Evolutionary conservation across 192 early-diverging fungal species (phyloP).

Genomic region (Mortierella alpina): DNA sequence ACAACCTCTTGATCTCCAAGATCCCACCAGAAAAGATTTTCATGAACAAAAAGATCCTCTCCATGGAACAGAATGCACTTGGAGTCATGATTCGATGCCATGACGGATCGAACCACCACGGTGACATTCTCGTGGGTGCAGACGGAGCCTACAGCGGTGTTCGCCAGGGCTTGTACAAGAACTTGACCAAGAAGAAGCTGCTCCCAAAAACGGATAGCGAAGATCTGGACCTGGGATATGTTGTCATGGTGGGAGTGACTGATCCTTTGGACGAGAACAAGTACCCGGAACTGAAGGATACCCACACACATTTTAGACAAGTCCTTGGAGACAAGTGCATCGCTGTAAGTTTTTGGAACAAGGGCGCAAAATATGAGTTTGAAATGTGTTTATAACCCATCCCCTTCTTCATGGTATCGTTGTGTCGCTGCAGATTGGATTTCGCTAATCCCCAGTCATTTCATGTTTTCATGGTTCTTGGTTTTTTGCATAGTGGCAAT

Average conservation of each 20-base stretch:
- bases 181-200: neutral
- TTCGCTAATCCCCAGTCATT: too few species aligned
- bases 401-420: neutral
- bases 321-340: neutral
- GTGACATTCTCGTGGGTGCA: slow-evolving; percentile 17
- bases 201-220: neutral
- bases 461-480: neutral
- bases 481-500: slow-evolving; percentile 13
- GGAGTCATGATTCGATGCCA: slow-evolving; percentile 4
- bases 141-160: slow-evolving; percentile 14
- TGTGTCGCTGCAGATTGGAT: too few species aligned
- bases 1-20: neutral
- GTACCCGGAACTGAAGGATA: slow-evolving; percentile 16
- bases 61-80: slow-evolving; percentile 2
- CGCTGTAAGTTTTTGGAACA: neutral
- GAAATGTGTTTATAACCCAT: neutral
- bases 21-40: slow-evolving; percentile 4
- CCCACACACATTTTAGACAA: neutral
- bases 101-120: neutral
- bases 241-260: slow-evolving; percentile 9
- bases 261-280: slow-evolving; percentile 5
- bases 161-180: slow-evolving; percentile 7
- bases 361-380: neutral
- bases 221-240: neutral
- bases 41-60: slow-evolving; percentile 8